A percentile compares a stretch with the other conserved stretches of the same genome.
Conservation (phyloP, 805 yeast genomes). For the Yueomyces sinensis region DNA sequence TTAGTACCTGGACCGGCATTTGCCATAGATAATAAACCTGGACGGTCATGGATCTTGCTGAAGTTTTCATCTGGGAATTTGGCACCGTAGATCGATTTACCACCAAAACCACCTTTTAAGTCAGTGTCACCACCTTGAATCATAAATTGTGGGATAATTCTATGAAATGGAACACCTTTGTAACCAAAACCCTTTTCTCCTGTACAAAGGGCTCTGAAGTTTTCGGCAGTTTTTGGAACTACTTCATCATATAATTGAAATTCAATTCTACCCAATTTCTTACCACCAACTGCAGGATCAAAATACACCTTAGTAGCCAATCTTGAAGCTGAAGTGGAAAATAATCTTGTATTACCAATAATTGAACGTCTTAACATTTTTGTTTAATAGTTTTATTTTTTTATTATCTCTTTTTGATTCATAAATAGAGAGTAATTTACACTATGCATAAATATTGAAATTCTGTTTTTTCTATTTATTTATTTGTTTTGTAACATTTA, state of each 20-base stretch:
- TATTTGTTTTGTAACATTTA: too few relatives aligned
- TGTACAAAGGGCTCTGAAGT: conserved; percentile 70
- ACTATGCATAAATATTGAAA: too few relatives aligned
- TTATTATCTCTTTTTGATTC: neutral
- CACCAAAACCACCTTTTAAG: conserved; percentile 84
- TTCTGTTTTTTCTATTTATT: too few relatives aligned
- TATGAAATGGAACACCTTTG: conserved; percentile 78
- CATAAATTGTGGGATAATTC: conserved; percentile 92
- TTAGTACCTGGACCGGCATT: conserved; percentile 89
- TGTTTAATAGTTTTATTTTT: neutral
- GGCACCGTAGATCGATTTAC: conserved; percentile 71
- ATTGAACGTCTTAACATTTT: conserved; percentile 12
- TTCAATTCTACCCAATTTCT: conserved; percentile 25
- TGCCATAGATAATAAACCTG: conserved; percentile 85
- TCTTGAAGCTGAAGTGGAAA: conserved; percentile 33
- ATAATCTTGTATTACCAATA: conserved; percentile 29
- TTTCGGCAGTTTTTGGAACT: conserved; percentile 70
- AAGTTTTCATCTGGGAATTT: conserved; percentile 53
- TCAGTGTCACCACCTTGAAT: conserved; percentile 91
- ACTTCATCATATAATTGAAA: conserved; percentile 25
- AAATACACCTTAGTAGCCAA: conserved; percentile 43
- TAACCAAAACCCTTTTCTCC: conserved; percentile 88
- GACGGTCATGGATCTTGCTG: conserved; percentile 55
- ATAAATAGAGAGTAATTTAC: too few relatives aligned
- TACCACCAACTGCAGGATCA: conserved; percentile 44